A percentile compares a stretch with the other conserved stretches of the same genome.
phyloP scores from a whole-genome alignment of 163 green algal genomes.

The Prototheca wickerhamii region DNA sequence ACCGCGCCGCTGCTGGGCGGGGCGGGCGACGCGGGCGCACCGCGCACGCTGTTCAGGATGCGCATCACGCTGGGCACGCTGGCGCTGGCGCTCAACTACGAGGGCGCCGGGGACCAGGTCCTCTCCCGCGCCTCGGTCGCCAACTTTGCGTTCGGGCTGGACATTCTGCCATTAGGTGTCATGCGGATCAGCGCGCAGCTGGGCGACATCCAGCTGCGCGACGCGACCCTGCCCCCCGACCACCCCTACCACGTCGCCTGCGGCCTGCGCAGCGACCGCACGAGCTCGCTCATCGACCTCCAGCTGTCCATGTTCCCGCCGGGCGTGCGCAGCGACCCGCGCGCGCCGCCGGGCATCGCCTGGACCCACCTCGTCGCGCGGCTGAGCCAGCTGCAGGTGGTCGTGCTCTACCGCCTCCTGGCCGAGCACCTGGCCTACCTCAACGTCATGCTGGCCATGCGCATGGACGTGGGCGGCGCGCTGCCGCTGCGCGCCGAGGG shows the following conservation, averaged over 20 bases:
- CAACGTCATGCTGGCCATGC: conserved; percentile 44
- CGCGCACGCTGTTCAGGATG: conserved; percentile 25
- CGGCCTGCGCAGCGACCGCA: conserved; percentile 32
- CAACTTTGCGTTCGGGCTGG: conserved; percentile 6
- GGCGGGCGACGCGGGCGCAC: conserved; percentile 7
- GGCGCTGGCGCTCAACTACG: conserved; percentile 41
- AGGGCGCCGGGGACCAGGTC: conserved; percentile 9
- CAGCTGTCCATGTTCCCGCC: background rate
- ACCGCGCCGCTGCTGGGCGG: conserved; percentile 35
- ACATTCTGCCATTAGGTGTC: background rate
- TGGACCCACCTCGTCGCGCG: conserved; percentile 24
- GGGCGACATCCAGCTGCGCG: conserved; percentile 9
- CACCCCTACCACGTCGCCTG: conserved; percentile 39
- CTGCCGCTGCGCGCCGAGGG: background rate
- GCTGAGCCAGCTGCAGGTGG: conserved; percentile 45
- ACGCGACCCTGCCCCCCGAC: conserved; percentile 31
- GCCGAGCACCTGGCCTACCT: conserved; percentile 43
- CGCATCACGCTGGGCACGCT: conserved; percentile 22
- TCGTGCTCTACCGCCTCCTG: conserved; percentile 78
- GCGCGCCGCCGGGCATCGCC: conserved; percentile 18
- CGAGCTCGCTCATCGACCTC: conserved; percentile 42
- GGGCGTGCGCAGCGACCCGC: background rate
- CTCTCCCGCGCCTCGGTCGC: conserved; percentile 17
- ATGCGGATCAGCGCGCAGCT: conserved; percentile 2
- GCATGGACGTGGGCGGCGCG: conserved; percentile 5